phyloP scores from a whole-genome alignment of 2,329 filamentous ascomycete genomes.

The Neopestalotiopsis sp. region DNA sequence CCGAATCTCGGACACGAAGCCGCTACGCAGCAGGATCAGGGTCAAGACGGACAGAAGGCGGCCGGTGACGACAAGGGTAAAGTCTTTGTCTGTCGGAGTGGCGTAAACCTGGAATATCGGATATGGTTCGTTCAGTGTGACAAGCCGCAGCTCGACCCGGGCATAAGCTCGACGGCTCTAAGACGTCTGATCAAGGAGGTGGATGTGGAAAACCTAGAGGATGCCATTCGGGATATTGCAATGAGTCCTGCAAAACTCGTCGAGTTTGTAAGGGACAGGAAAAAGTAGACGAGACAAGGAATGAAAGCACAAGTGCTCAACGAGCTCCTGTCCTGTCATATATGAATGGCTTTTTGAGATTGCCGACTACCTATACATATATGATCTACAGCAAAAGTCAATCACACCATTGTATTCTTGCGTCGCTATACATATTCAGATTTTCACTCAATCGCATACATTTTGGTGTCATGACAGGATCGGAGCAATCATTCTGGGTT shows the following conservation, averaged over 20 bases:
- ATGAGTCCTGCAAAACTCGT: conserved; percentile 23
- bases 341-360: too few species aligned
- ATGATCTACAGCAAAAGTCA: too few species aligned
- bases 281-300: not conserved
- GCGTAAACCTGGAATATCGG: not conserved
- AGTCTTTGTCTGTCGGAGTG: not conserved
- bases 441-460: too few species aligned
- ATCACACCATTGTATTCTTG: too few species aligned
- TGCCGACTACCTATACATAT: too few species aligned
- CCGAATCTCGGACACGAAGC: not conserved
- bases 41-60: not conserved
- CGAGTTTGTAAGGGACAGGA: not conserved
- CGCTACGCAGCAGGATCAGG: not conserved
- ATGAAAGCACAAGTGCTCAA: too few species aligned
- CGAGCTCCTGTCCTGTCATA: too few species aligned
- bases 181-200: conserved; percentile 17
- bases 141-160: conserved; percentile 17
- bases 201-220: conserved; percentile 11
- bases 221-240: conserved; percentile 19
- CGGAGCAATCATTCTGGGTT: too few species aligned
- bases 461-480: too few species aligned
- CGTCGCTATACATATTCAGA: too few species aligned
- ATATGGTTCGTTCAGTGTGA: conserved; percentile 7
- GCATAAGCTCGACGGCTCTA: conserved; percentile 24
- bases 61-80: not conserved